A percentile compares a stretch with the other conserved stretches of the same genome.
These are phyloP conservation scores for Colletotrichum sp. DNA, from an alignment of 2,329 filamentous ascomycete species.

Conservation along the genomic window DNA sequence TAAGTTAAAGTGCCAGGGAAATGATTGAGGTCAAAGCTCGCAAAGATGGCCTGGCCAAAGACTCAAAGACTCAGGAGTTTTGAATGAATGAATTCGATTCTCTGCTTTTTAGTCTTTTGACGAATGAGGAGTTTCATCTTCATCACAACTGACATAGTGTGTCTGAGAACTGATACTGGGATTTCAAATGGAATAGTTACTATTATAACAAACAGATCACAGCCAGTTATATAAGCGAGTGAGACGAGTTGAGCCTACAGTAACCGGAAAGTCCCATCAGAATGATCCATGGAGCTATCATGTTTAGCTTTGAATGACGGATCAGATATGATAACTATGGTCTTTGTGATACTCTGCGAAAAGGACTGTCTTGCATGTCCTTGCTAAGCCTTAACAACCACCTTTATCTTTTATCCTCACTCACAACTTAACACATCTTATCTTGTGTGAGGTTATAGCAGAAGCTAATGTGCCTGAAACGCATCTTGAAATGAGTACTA, in stretches of 20 bases:
- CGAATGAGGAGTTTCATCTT: background rate
- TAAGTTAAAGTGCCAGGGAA: background rate
- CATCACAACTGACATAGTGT: background rate
- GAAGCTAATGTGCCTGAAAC: background rate
- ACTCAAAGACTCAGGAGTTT: background rate
- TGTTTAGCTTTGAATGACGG: background rate
- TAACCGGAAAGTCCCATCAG: background rate
- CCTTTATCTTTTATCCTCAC: background rate
- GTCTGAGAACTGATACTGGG: background rate
- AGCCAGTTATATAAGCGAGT: background rate
- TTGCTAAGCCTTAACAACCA: background rate
- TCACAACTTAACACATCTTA: background rate
- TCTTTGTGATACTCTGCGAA: background rate
- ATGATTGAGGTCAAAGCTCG: background rate
- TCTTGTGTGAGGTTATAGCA: background rate
- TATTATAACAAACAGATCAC: background rate
- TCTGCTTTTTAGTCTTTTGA: background rate
- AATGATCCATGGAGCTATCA: background rate
- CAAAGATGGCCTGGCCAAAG: background rate
- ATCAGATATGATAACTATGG: background rate
- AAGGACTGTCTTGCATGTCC: background rate
- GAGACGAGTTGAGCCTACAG: background rate
- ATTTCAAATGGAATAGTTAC: background rate
- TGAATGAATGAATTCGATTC: background rate
- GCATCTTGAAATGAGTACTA: background rate